A percentile compares a stretch with the other conserved stretches of the same genome.
phyloP scores from a whole-genome alignment of 2,329 filamentous ascomycete genomes.

The Botrytis tulipae region DNA sequence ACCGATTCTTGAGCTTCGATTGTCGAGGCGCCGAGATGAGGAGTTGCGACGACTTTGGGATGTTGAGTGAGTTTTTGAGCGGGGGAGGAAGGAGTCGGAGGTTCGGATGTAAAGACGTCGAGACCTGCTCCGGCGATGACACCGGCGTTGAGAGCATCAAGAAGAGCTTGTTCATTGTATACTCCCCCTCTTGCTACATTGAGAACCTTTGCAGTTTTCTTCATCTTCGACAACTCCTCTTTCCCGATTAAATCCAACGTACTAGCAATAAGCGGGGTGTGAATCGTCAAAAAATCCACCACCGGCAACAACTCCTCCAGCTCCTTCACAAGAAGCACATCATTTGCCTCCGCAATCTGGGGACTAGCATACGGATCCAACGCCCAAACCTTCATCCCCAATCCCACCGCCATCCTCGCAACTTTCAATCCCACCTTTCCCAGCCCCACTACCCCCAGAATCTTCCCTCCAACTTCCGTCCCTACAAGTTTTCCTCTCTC shows the following conservation, averaged over 20 bases:
- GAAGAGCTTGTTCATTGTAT: constrained; percentile 71
- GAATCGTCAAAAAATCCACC: constrained; percentile 76
- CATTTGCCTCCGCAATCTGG: constrained; percentile 66
- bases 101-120: constrained; percentile 78
- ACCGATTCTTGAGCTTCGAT: constrained; percentile 84
- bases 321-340: constrained; percentile 59
- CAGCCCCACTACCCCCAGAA: constrained; percentile 71
- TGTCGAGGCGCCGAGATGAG: constrained; percentile 77
- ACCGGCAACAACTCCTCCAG: constrained; percentile 61
- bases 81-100: constrained; percentile 56
- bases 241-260: constrained; percentile 72
- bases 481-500: constrained; percentile 72
- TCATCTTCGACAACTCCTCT: constrained; percentile 68
- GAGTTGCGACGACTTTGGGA: constrained; percentile 71
- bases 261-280: constrained; percentile 75
- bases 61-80: constrained; percentile 65
- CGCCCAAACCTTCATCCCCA: constrained; percentile 73
- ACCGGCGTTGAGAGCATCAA: constrained; percentile 67
- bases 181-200: constrained; percentile 81
- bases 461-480: constrained; percentile 75
- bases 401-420: constrained; percentile 71
- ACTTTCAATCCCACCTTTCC: constrained; percentile 84
- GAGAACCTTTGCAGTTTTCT: constrained; percentile 67
- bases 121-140: constrained; percentile 75
- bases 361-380: constrained; percentile 76